These are phyloP conservation scores for Drechslera avenae DNA, from an alignment of 2,329 filamentous ascomycete genomes.

Conservation along the genomic window DNA sequence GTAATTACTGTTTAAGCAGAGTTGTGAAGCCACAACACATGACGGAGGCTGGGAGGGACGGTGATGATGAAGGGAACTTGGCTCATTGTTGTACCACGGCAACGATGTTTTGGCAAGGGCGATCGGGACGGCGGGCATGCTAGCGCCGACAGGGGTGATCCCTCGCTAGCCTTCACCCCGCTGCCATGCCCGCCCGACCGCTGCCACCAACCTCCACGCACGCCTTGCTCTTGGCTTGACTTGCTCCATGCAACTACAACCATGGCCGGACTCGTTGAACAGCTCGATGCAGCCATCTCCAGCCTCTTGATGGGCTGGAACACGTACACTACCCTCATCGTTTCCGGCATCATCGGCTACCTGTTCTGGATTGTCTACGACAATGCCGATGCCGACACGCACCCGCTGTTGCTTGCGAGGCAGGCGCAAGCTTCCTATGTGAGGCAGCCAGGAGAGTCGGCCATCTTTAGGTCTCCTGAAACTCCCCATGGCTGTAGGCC, in stretches of 20 bases:
- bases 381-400: constrained; percentile 82
- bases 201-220: constrained; percentile 5
- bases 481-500: constrained; percentile 74
- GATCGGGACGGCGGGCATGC: constrained; percentile 1
- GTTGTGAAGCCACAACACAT: constrained; percentile 6
- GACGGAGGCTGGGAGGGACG: neutral
- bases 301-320: constrained; percentile 81
- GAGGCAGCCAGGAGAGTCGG: constrained; percentile 81
- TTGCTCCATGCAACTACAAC: constrained; percentile 12
- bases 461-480: constrained; percentile 82
- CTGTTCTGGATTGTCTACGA: constrained; percentile 73
- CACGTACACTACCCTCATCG: constrained; percentile 74
- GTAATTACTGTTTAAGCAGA: constrained; percentile 20
- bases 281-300: constrained; percentile 73
- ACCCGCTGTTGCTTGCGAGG: constrained; percentile 86
- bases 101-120: constrained; percentile 19
- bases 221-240: neutral
- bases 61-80: constrained; percentile 2
- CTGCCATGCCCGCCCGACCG: constrained; percentile 15
- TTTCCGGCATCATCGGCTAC: constrained; percentile 68
- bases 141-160: constrained; percentile 9
- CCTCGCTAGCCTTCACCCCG: constrained; percentile 10
- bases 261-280: constrained; percentile 60
- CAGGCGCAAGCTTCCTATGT: constrained; percentile 81
- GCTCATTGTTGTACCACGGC: constrained; percentile 7